A percentile compares a stretch with the other conserved stretches of the same genome.
These are phyloP conservation scores for Pseudoneurospora amorphoporcata DNA, from an alignment of 495 filamentous ascomycete genomes.

Conservation along the genomic window DNA sequence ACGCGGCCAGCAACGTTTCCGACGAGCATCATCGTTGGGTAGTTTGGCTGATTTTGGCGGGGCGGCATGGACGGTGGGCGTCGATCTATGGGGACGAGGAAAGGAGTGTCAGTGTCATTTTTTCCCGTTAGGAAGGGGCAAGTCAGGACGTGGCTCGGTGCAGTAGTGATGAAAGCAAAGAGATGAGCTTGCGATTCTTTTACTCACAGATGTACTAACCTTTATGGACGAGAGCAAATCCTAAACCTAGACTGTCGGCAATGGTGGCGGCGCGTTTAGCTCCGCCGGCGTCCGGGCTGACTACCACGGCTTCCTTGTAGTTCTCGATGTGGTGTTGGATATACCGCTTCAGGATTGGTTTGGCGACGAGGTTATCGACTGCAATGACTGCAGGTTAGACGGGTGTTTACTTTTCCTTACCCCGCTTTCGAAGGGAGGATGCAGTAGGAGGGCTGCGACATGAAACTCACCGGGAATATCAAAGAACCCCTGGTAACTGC, in stretches of 20 bases:
- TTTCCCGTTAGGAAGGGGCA: background rate
- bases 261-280: conserved; percentile 96
- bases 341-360: conserved; percentile 78
- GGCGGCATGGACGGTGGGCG: conserved; percentile 61
- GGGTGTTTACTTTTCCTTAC: background rate
- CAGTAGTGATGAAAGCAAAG: background rate
- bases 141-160: background rate
- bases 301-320: conserved; percentile 79
- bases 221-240: conserved; percentile 97
- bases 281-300: conserved; percentile 92
- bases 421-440: background rate
- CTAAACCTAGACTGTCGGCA: conserved; percentile 83
- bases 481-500: conserved; percentile 72
- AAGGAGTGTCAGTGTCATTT: background rate
- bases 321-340: conserved; percentile 82
- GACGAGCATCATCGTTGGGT: conserved; percentile 98
- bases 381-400: background rate
- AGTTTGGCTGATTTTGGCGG: conserved; percentile 61
- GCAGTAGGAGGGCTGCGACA: background rate
- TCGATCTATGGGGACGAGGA: conserved; percentile 47
- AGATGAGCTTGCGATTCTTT: background rate
- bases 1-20: conserved; percentile 74
- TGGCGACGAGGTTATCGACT: conserved; percentile 90
- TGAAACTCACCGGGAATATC: conserved; percentile 55
- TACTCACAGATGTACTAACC: conserved; percentile 34